phyloP scores from a whole-genome alignment of 2,329 filamentous ascomycete genomes.

The Colletotrichum coccodes region DNA sequence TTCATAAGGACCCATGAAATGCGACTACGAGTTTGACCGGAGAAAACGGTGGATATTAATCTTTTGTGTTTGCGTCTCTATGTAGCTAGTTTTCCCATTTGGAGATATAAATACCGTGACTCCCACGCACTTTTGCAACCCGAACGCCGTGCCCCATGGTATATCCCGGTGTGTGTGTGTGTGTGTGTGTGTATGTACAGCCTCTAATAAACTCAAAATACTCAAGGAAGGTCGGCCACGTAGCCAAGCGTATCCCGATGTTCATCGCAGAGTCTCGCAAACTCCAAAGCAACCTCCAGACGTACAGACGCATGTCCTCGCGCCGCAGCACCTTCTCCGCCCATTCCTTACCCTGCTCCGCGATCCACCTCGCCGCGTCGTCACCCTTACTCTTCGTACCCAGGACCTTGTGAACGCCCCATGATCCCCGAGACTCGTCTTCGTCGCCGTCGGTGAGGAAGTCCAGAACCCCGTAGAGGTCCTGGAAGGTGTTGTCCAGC shows the following conservation, averaged over 20 bases:
- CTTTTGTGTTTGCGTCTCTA: background rate
- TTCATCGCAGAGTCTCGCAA: conserved; percentile 60
- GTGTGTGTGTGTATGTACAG: background rate
- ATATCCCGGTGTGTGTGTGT: background rate
- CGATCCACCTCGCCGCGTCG: conserved; percentile 67
- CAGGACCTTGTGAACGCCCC: conserved; percentile 24
- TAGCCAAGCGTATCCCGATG: conserved; percentile 54
- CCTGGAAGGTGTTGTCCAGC: conserved; percentile 74
- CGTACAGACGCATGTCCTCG: conserved; percentile 75
- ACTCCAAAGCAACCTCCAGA: conserved; percentile 71
- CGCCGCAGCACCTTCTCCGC: conserved; percentile 68
- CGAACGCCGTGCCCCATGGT: background rate
- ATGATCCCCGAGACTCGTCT: conserved; percentile 12
- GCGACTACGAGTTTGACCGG: background rate
- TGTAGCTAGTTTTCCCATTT: background rate
- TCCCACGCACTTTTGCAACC: background rate
- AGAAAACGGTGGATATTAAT: background rate
- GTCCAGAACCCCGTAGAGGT: conserved; percentile 72
- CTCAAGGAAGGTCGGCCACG: conserved; percentile 50
- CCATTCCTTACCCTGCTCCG: conserved; percentile 69
- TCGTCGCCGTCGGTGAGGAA: conserved; percentile 69
- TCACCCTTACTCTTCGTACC: conserved; percentile 51
- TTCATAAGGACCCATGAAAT: background rate
- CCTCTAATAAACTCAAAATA: background rate
- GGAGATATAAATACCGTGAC: background rate